Base-by-base conservation (phyloP, 2,329 filamentous ascomycete genomes). In the Exutisphaerella laricina region DNA sequence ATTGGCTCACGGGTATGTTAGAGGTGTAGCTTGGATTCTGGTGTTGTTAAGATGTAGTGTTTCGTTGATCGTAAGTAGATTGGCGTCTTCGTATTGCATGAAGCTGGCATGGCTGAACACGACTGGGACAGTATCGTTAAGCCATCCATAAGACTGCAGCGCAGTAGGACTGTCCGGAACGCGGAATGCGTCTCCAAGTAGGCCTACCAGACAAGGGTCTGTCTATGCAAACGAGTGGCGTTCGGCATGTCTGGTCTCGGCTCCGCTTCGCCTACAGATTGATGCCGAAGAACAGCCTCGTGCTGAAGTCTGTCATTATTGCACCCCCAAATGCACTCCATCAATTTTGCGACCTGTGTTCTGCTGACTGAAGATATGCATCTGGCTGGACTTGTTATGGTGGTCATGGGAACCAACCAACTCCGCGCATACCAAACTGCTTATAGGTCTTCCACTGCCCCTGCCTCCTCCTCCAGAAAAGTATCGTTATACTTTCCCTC, bases 161-260 rank as follows among this genome's bases (percentile, higher is more conserved):
- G 18, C 14, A 4, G 14, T 34, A 5, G 31, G 18, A 31, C 18
- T 25, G 14, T 28, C 45, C 6, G 41, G 38, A 17, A 32, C 30
- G 2, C 32, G 22, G 35, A 37, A 45, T 6, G 42, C 37, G 17
- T 42, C 46, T 3, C 42, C 46, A 4, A 45, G 41, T 13, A 57
- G 61, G 48, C 74, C 71, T 0, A 58, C 62, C 1, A 70, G 25
- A 72, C 67, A 3, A 68, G 47, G 40, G 66, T 32, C 14, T 45
- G 37, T 17, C 45, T 48, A 3, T 30, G 25, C 9, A 34, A 37
- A 18, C 31, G 32, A 4, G 38, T 44, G 25, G 40, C 41, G 33
- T 48, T 41, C 40, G 41, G 44, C 8, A 48, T 14, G 5, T n/a
- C 21, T 35, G 32, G 28, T 30, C 12, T 14, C 16, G 28, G 5